phyloP scores from a whole-genome alignment of 83 land plant genomes.

The Isoetes engelmannii region DNA sequence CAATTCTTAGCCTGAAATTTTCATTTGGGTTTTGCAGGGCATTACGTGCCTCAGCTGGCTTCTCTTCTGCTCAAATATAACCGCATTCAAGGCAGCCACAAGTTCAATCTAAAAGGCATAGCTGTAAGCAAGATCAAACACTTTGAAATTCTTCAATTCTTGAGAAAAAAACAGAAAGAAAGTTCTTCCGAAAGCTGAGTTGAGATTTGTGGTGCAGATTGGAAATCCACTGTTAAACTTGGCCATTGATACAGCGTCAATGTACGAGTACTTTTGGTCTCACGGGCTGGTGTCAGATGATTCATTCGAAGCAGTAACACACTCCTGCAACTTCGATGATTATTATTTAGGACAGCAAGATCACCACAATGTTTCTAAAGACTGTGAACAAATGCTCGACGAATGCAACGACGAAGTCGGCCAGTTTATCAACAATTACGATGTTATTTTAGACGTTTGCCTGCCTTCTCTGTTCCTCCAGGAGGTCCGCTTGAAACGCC shows the following conservation, averaged over 20 bases:
- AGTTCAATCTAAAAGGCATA: background rate
- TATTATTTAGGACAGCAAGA: background rate
- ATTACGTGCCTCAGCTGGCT: slow-evolving; percentile 1
- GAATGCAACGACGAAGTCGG: slow-evolving; percentile 3
- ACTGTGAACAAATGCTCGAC: background rate
- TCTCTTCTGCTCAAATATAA: background rate
- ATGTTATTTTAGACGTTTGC: slow-evolving; percentile 28
- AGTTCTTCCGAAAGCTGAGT: background rate
- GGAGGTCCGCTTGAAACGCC: slow-evolving; percentile 19
- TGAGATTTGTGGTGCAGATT: background rate
- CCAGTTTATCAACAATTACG: slow-evolving; percentile 25
- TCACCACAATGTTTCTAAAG: slow-evolving; percentile 1
- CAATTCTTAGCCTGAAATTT: too few species aligned
- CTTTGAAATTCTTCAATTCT: background rate
- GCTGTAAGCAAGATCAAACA: background rate
- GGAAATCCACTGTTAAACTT: slow-evolving; percentile 1
- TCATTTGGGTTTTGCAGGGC: background rate
- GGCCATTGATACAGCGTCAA: background rate
- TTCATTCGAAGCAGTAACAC: too few species aligned
- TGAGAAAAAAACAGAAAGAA: too few species aligned
- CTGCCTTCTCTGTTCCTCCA: slow-evolving; percentile 25
- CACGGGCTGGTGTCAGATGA: too few species aligned
- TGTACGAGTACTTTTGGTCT: background rate
- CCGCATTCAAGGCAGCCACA: background rate
- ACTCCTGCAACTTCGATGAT: background rate